Base-by-base conservation (phyloP, 2,329 filamentous ascomycete species). In the Sarocladiaceae sp. region DNA sequence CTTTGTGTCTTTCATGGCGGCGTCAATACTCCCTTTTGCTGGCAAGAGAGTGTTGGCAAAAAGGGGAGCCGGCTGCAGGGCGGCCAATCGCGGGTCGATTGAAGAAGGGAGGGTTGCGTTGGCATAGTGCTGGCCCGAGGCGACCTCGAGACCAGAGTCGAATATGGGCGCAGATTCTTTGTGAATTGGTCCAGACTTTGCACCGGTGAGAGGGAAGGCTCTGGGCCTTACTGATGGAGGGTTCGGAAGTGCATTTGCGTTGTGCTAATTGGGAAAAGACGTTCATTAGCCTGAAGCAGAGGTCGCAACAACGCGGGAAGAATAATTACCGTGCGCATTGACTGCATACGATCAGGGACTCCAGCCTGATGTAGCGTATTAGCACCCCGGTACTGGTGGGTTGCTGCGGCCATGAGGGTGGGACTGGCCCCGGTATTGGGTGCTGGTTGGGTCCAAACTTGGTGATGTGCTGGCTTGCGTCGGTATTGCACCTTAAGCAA, bases 291-390 rank as follows among this genome's bases (percentile, higher is more conserved):
- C 40, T 44, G 23, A 28, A 44, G 40, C 22, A 15, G 23, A 15
- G 10, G 22, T 3, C 12, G 10, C 10, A 28, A 8, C 13, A 12
- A 12, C 4, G 11, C n/a, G 40, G 23, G 40, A n/a, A 26, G 22
- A 22, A 22, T n/a, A 48, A 18, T 33, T 48, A 48, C 44, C 44
- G 10, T 29, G 44, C 28, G 44, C 44, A 48, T 48, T 26, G 44
- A 33, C 10, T 18, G n/a, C 28, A 33, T 31, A 28, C 26, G 26
- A 26, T 48, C 44, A 20, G 44, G n/a, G 28, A n/a, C 22, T n/a
- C 23, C 40, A 29, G 26, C 28, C 18, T 31, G 44, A 48, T 31
- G 25, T 17, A 33, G 11, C 5, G 44, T 15, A 17, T 48, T 33
- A 17, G 28, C 28, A 22, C 44, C 26, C 26, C 28, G 44, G 44